Percentiles rank a stretch among this genome's conserved stretches.
Conservation (phyloP, 1,284 basidiomycete genomes). For the Hemileia vastatrix region DNA sequence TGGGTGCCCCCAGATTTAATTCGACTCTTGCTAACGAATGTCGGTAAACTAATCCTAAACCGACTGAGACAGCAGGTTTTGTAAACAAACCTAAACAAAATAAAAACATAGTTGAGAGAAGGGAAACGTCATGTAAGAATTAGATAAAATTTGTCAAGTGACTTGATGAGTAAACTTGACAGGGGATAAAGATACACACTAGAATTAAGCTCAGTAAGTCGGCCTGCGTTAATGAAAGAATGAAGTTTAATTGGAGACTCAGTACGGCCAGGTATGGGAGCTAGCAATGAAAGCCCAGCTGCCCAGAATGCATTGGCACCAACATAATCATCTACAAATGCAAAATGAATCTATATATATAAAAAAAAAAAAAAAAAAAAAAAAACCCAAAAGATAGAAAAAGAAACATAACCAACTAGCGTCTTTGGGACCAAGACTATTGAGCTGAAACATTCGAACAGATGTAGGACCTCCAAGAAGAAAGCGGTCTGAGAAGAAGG, state of each 20-base stretch:
- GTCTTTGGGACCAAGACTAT: constrained; percentile 74
- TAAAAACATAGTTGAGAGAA: constrained; percentile 49
- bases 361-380: neutral
- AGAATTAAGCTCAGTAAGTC: constrained; percentile 59
- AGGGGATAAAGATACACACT: constrained; percentile 47
- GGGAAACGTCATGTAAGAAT: constrained; percentile 9
- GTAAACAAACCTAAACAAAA: neutral
- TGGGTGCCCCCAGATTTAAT: constrained; percentile 81
- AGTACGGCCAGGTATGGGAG: constrained; percentile 64
- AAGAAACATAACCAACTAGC: constrained; percentile 51
- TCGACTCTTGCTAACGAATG: constrained; percentile 78
- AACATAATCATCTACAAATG: constrained; percentile 55
- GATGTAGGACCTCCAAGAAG: constrained; percentile 89
- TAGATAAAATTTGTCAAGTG: neutral
- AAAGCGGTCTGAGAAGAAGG: constrained; percentile 72
- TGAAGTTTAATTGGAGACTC: constrained; percentile 86
- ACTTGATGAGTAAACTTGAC: constrained; percentile 6
- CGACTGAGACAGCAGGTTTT: constrained; percentile 59
- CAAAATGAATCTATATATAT: neutral
- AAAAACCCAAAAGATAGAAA: neutral
- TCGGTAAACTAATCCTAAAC: constrained; percentile 80
- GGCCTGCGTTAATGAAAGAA: constrained; percentile 72
- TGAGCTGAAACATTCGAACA: constrained; percentile 72
- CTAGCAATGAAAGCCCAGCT: constrained; percentile 66
- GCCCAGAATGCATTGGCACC: constrained; percentile 86